phyloP scores from a whole-genome alignment of 202 grass and related monocot species.

The Bolboschoenoplectus hybrid region DNA sequence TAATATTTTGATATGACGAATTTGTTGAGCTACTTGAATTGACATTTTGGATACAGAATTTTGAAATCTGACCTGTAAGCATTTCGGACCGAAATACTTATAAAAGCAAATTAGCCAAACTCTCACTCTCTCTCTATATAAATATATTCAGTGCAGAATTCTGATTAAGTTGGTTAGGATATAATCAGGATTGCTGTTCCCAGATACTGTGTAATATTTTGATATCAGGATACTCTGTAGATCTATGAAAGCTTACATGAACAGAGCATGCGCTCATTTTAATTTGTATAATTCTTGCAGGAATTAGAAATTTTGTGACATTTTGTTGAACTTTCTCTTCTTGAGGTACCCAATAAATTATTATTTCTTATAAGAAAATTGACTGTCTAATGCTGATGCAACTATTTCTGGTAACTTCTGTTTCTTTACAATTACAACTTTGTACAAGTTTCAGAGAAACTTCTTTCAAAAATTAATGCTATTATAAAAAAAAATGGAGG shows the following conservation, averaged over 20 bases:
- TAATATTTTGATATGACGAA: too few species aligned
- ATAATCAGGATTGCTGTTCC: background rate
- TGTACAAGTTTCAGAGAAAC: background rate
- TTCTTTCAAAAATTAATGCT: background rate
- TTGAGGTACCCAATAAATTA: background rate
- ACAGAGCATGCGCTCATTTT: background rate
- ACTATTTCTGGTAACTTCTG: background rate
- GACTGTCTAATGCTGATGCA: background rate
- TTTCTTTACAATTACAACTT: background rate
- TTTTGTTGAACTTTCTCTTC: background rate
- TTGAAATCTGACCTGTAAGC: too few species aligned
- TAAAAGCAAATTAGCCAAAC: too few species aligned
- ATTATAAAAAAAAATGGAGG: background rate
- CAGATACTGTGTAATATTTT: slow-evolving; percentile 6
- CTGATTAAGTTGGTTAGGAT: background rate
- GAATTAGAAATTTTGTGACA: background rate
- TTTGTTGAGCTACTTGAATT: too few species aligned
- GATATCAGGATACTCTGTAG: background rate
- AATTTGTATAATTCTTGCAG: background rate
- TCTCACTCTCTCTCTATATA: too few species aligned
- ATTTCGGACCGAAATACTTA: too few species aligned
- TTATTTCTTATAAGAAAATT: background rate
- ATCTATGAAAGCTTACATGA: background rate
- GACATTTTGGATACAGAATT: too few species aligned
- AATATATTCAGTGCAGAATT: slow-evolving; percentile 1